Percentiles rank a stretch among this genome's conserved stretches.
Evolutionary conservation across 345 rosid genomes (phyloP).

Genomic region (Raphanus raphanistrum): DNA sequence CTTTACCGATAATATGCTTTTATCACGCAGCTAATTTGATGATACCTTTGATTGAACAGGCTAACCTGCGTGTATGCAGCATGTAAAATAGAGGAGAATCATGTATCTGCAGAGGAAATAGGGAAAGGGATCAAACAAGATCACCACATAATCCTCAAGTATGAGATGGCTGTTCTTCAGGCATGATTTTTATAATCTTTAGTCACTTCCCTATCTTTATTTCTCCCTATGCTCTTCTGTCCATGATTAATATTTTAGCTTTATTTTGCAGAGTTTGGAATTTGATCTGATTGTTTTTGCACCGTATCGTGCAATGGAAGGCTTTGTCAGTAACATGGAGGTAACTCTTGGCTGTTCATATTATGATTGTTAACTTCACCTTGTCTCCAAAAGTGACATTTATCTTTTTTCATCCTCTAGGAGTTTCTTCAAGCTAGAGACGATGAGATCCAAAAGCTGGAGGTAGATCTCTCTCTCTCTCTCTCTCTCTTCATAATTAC

Average conservation of each 20-base stretch:
- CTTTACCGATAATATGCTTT: neutral
- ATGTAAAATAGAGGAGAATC: conserved; percentile 98
- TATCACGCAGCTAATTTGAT: conserved; percentile 2
- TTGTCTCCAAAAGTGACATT: conserved; percentile 6
- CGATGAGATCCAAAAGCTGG: conserved; percentile 54
- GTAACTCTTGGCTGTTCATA: conserved; percentile 40
- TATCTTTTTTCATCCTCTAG: conserved; percentile 42
- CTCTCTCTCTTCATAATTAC: conserved; percentile 7
- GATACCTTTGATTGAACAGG: conserved; percentile 46
- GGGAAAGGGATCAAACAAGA: conserved; percentile 98
- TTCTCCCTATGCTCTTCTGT: neutral
- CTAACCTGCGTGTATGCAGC: conserved; percentile 94
- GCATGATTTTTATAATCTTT: conserved; percentile 43
- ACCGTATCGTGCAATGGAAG: conserved; percentile 92
- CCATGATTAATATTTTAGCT: conserved; percentile 12
- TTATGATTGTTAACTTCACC: neutral
- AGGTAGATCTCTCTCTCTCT: conserved; percentile 47
- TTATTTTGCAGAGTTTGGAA: conserved; percentile 73
- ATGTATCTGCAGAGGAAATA: conserved; percentile 98
- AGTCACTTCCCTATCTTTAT: conserved; percentile 15
- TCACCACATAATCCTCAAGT: conserved; percentile 96
- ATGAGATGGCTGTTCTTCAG: conserved; percentile 97
- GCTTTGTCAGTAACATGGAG: conserved; percentile 77
- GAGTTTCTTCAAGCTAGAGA: conserved; percentile 57
- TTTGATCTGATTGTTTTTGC: conserved; percentile 97